These are phyloP conservation scores for Diaporthe nobilis DNA, from an alignment of 2,329 filamentous ascomycete genomes.

Conservation along the genomic window DNA sequence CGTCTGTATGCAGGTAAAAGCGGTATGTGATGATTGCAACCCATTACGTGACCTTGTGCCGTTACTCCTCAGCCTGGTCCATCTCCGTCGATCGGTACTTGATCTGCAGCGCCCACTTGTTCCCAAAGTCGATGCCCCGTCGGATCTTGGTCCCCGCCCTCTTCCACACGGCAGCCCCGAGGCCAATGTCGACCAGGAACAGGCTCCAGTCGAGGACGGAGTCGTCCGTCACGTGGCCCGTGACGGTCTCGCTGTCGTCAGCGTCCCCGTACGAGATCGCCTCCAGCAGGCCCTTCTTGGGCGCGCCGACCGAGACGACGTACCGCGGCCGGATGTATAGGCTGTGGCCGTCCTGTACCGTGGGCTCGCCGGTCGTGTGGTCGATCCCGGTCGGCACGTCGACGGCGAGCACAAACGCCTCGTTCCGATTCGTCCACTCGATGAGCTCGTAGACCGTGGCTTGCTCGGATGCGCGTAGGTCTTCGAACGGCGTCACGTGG, in stretches of 20 bases:
- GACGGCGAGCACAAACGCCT: conserved; percentile 86
- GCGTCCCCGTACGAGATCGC: conserved; percentile 76
- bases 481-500: conserved; percentile 89
- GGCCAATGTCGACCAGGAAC: conserved; percentile 88
- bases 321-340: conserved; percentile 87
- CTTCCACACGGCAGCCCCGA: conserved; percentile 86
- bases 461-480: conserved; percentile 86
- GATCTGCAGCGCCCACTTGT: conserved; percentile 86
- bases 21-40: not conserved
- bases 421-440: conserved; percentile 92
- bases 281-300: conserved; percentile 86
- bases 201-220: conserved; percentile 76
- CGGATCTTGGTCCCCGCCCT: conserved; percentile 86
- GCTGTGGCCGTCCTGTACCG: conserved; percentile 79
- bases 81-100: conserved; percentile 58
- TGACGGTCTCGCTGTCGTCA: conserved; percentile 55
- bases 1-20: conserved; percentile 20
- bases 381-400: conserved; percentile 93
- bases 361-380: conserved; percentile 78
- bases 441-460: conserved; percentile 90
- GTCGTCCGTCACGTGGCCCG: conserved; percentile 57
- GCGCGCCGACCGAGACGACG: conserved; percentile 88
- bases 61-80: conserved; percentile 45
- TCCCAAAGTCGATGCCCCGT: conserved; percentile 89
- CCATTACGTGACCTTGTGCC: not conserved